Base-by-base conservation (phyloP, 805 yeast species). In the Cyberlindnera mississippiensis region DNA sequence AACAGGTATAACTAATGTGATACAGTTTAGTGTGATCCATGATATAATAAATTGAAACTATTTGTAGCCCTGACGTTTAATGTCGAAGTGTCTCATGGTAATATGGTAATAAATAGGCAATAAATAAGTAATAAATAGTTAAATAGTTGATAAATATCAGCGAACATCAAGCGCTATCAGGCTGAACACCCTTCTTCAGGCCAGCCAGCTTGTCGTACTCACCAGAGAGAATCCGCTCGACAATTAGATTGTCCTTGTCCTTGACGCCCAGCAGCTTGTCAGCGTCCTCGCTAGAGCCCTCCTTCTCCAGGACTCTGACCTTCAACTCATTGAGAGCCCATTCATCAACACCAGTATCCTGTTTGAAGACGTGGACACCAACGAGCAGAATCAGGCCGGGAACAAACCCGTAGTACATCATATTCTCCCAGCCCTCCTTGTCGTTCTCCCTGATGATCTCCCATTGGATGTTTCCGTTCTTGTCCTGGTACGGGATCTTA, bases 261-360 rank as follows among this genome's bases (percentile, higher is more conserved):
- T 72, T 73, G 49, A 76, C 69, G 59, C 80, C 85, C 58, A 76
- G 63, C 53, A 78, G 81, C 45, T 36, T 37, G 15, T 70, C 78
- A 20, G 45, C 45, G 48, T 66, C 64, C 41, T 80, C 82, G 56
- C 70, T 70, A 8, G 38, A 3, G 50, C 73, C 75, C 52, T 77
- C 77, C 52, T 77, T 76, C 61, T 83, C 87, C 69, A 78, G 78
- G 28, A 77, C 79, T 71, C 95, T 82, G 61, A 82, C 73, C 56
- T 85, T 71, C 63, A 86, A 75, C 68, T 86, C 95, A 60, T 84
- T 78, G 60, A 78, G 76, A 31, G 95, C 95, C 96, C 96, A 86
- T 55, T 80, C 85, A 45, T 73, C 67, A 41, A 78, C 64, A 48
- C 70, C 71, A 43, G 72, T 74, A 45, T 73, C 75, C 38, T 71